These are phyloP conservation scores for Sophora flavescens DNA, from an alignment of 306 rosid species.

Conservation along the genomic window DNA sequence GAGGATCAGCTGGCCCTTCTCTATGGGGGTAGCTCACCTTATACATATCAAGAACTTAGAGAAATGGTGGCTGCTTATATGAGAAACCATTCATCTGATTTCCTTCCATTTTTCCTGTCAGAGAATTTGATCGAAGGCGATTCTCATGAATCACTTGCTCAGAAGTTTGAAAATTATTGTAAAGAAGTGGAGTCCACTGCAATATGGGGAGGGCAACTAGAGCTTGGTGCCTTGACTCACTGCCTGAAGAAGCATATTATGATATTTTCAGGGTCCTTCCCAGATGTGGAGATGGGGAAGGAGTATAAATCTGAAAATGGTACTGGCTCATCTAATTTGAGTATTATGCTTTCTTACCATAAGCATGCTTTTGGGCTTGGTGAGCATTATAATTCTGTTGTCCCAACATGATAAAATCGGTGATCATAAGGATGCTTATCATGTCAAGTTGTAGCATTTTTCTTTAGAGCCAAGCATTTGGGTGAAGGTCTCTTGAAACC, in stretches of 20 bases:
- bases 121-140: slow-evolving; percentile 64
- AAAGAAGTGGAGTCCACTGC: slow-evolving; percentile 89
- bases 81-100: slow-evolving; percentile 75
- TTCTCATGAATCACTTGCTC: slow-evolving; percentile 58
- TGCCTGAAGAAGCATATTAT: slow-evolving; percentile 82
- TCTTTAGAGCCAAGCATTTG: slow-evolving; percentile 40
- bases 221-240: slow-evolving; percentile 90
- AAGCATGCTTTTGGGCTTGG: slow-evolving; percentile 95
- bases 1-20: slow-evolving; percentile 75
- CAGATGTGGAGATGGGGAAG: slow-evolving; percentile 98
- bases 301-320: slow-evolving; percentile 68
- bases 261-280: slow-evolving; percentile 95
- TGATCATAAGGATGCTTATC: slow-evolving; percentile 40
- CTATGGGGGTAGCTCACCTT: slow-evolving; percentile 69
- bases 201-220: slow-evolving; percentile 98
- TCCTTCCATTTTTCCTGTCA: slow-evolving; percentile 81
- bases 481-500: slow-evolving; percentile 44
- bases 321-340: slow-evolving; percentile 50
- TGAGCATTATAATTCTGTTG: slow-evolving; percentile 92
- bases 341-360: slow-evolving; percentile 86
- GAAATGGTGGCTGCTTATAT: slow-evolving; percentile 79
- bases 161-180: slow-evolving; percentile 83
- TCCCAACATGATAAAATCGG: slow-evolving; percentile 62
- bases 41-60: slow-evolving; percentile 79
- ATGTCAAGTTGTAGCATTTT: slow-evolving; percentile 36